Evolutionary conservation across 441 rosid species (phyloP), one percentile per base, ranked within the genome.

Genomic region (Sinapis alba): DNA sequence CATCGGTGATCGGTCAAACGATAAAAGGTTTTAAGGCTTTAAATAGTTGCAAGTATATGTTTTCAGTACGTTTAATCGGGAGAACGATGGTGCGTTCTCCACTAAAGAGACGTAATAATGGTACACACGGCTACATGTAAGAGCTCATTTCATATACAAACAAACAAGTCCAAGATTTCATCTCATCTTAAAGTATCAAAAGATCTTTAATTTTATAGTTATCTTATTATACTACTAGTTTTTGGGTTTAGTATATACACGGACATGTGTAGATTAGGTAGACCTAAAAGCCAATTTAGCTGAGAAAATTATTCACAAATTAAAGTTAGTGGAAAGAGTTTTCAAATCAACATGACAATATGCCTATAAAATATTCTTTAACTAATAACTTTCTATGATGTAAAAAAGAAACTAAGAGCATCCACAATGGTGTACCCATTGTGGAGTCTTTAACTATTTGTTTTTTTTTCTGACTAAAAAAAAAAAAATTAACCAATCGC

Each of bases 11-110:
- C 13, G 19, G 68, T 62, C 56, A 62, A 62, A 72, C 21, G 26
- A 5, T 51, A 72, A 32, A n/a, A 50, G 16, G 6, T 3, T 53
- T 54, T 13, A 72, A 38, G 23, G 27, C 13, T 63, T 21, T 50
- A 71, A 62, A 1, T 30, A 62, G 34, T 10, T 11, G 24, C 15
- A 26, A 72, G 20, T 36, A 34, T 4, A 53, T 64, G 70, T 8
- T 65, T 61, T 27, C 21, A 50, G 34, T 38, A 53, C 45, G 70
- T 64, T 73, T 64, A 41, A 73, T 65, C 16, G 34, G 66, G 77
- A 73, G 30, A 73, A 26, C 36, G 65, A 65, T 73, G 77, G 72
- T 65, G 77, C 72, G 27, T 65, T 43, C 69, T 36, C 72, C 77
- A 73, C 72, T 57, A 43, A 65, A 65, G 77, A 4, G 59, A 27